A percentile compares a stretch with the other conserved stretches of the same genome.
These are phyloP conservation scores for Phytophthora ramorum DNA, from an alignment of 352 stramenopile species.

Conservation along the genomic window DNA sequence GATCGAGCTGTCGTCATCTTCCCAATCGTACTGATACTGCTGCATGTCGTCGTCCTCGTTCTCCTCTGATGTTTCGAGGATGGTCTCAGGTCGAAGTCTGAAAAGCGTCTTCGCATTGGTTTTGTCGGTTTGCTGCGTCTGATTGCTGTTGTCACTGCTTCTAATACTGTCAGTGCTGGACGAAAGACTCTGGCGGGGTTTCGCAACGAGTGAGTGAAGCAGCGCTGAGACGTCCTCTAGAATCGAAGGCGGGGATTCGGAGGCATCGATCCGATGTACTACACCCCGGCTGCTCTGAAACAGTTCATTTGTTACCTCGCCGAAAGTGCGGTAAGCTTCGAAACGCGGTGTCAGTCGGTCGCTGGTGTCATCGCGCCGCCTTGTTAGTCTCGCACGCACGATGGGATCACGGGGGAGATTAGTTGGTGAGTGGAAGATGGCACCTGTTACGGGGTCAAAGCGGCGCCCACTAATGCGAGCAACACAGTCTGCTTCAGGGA, in stretches of 20 bases:
- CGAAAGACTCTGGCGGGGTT: slow-evolving; percentile 4
- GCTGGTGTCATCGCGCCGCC: slow-evolving; percentile 59
- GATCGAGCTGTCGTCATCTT: slow-evolving; percentile 33
- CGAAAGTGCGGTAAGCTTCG: slow-evolving; percentile 69
- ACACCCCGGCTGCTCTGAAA: slow-evolving; percentile 37
- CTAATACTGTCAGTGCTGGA: slow-evolving; percentile 1
- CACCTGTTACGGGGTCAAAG: slow-evolving; percentile 64
- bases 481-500: slow-evolving; percentile 53
- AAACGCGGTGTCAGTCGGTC: slow-evolving; percentile 69
- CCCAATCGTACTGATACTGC: slow-evolving; percentile 48
- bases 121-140: slow-evolving; percentile 15
- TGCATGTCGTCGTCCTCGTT: slow-evolving; percentile 42
- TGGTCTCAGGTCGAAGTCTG: slow-evolving; percentile 44
- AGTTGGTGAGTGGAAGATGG: slow-evolving; percentile 66
- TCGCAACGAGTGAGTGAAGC: slow-evolving; percentile 43
- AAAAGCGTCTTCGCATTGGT: slow-evolving; percentile 22
- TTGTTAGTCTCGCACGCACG: slow-evolving; percentile 62
- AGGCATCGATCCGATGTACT: slow-evolving; percentile 55
- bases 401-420: slow-evolving; percentile 47
- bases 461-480: slow-evolving; percentile 60
- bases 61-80: slow-evolving; percentile 60
- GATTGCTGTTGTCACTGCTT: slow-evolving; percentile 27
- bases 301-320: slow-evolving; percentile 57
- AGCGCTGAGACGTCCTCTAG: slow-evolving; percentile 51
- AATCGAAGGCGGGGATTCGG: slow-evolving; percentile 37